Evolutionary conservation across 352 stramenopile genomes (phyloP), one percentile per base, ranked within the genome.

Genomic region (Globisporangium solare): DNA sequence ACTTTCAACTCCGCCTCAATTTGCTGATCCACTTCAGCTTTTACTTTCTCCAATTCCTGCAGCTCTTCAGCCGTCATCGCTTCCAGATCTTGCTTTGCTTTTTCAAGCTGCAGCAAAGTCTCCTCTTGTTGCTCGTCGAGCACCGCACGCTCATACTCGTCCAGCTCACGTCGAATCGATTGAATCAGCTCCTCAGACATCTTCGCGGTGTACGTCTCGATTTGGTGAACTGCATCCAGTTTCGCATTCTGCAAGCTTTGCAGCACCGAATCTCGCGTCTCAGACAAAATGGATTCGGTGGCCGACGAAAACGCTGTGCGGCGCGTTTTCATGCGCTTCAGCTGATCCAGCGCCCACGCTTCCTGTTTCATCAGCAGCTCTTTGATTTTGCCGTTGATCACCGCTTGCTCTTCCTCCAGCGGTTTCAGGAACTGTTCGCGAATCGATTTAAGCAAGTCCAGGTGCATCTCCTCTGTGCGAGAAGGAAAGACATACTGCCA

Each of bases 261-360:
- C 17, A 82, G 52, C 54, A 79, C 70, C 46, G 67, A 51, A 24
- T 49, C 18, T 15, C 60, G 68, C 6, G 74, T 85, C 17, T 86
- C 69, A 0, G 60, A 56, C 32, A 90, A 51, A 40, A 87, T 70
- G 22, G 68, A 69, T 20, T 84, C 61, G 0, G 62, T 73, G 2
- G 60, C 52, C 15, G 56, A 58, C 31, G 63, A 48, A 27, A 80
- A 72, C 14, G 63, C 58, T 7, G 63, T 62, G 2, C 80, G 74
- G 48, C 67, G 70, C 32, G 66, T 56, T 48, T 85, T 76, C 53
- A 84, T 76, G 3, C 66, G 68, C 32, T 83, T 63, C 5, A 86
- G 62, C 41, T 86, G 64, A 6, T 67, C 64, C 18, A 83, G 17
- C 6, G 65, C 69, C 55, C 62, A 74, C 39, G 61, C 68, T 57